Evolutionary conservation across 768 basidiomycete genomes (phyloP).

Genomic region (Thelephora ganbajun): DNA sequence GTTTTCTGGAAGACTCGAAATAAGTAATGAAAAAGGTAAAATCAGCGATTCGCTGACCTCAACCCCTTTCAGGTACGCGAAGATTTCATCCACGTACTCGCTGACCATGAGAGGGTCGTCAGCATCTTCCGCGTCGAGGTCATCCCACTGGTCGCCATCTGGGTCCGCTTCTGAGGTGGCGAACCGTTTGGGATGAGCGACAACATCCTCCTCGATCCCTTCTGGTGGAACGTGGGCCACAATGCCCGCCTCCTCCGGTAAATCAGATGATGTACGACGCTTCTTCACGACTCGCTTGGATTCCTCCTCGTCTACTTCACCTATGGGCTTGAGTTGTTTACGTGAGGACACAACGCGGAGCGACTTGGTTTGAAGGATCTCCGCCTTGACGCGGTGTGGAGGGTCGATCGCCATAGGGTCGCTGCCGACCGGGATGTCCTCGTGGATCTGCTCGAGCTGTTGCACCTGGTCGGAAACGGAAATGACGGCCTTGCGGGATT

Average conservation of each 20-base stretch:
- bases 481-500: neutral
- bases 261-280: conserved; percentile 57
- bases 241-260: conserved; percentile 30
- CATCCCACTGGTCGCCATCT: conserved; percentile 64
- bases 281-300: conserved; percentile 55
- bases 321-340: conserved; percentile 1
- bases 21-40: conserved; percentile 6
- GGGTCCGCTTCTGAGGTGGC: conserved; percentile 51
- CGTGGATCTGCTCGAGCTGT: conserved; percentile 18
- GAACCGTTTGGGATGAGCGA: conserved; percentile 8
- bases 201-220: conserved; percentile 19
- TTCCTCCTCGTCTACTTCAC: conserved; percentile 40
- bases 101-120: conserved; percentile 96
- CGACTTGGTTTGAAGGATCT: neutral
- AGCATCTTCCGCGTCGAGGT: conserved; percentile 81
- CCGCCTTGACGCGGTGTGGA: conserved; percentile 13
- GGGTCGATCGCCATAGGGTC: conserved; percentile 33
- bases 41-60: conserved; percentile 41
- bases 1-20: conserved; percentile 29
- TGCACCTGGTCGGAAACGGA: conserved; percentile 10
- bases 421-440: conserved; percentile 25
- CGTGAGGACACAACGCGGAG: conserved; percentile 2
- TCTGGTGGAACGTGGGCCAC: conserved; percentile 29
- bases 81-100: conserved; percentile 92
- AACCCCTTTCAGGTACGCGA: conserved; percentile 73